Conservation (phyloP, 2,329 filamentous ascomycete genomes). For the Aspergillus versicolor region DNA sequence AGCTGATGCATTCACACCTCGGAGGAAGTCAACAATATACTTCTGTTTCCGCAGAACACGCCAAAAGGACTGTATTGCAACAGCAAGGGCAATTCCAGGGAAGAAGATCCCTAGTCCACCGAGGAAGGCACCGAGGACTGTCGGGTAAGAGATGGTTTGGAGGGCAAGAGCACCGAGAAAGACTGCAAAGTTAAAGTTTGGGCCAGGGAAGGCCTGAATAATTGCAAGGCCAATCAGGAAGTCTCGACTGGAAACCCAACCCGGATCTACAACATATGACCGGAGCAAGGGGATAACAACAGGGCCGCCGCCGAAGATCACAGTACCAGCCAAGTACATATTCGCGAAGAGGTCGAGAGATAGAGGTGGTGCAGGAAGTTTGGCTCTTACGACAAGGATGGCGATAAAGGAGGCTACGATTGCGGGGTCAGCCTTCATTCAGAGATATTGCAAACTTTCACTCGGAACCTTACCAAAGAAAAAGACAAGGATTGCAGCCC, state of each 20-base stretch:
- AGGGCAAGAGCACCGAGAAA: too few species aligned
- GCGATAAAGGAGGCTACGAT: slow-evolving; percentile 49
- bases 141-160: too few species aligned
- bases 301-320: slow-evolving; percentile 65
- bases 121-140: too few species aligned
- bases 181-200: slow-evolving; percentile 51
- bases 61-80: too few species aligned
- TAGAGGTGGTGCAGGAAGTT: slow-evolving; percentile 33
- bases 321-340: slow-evolving; percentile 71
- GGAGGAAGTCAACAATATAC: slow-evolving; percentile 48
- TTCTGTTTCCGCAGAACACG: slow-evolving; percentile 41
- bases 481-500: background rate
- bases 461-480: background rate
- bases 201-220: slow-evolving; percentile 66
- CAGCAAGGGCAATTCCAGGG: too few species aligned
- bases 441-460: too few species aligned
- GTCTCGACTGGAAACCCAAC: slow-evolving; percentile 68
- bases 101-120: too few species aligned
- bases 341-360: slow-evolving; percentile 66
- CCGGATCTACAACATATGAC: slow-evolving; percentile 63
- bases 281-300: slow-evolving; percentile 65
- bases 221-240: slow-evolving; percentile 72
- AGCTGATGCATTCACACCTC: slow-evolving; percentile 60
- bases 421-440: too few species aligned
- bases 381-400: slow-evolving; percentile 47